phyloP scores from a whole-genome alignment of 176 grass and related monocot genomes.

The Oropetium thomaeum region DNA sequence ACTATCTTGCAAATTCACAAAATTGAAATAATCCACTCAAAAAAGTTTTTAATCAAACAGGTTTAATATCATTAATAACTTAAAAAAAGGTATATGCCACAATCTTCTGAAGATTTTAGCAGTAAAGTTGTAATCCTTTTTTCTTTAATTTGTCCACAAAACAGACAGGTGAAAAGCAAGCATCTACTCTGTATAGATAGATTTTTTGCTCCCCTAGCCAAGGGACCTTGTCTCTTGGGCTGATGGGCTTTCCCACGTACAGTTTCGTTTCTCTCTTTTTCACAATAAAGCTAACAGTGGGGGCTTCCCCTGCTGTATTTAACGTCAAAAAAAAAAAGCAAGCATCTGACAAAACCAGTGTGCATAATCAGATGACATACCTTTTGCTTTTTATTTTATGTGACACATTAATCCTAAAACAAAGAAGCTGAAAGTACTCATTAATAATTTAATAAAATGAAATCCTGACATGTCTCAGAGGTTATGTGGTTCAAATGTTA shows the following conservation, averaged over 20 bases:
- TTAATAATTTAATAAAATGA: neutral
- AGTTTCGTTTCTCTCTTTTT: no score
- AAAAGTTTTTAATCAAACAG: slow-evolving; percentile 4
- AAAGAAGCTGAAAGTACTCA: neutral
- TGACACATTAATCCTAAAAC: neutral
- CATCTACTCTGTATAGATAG: no score
- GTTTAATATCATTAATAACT: neutral
- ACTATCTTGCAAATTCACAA: neutral
- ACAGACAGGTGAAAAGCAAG: neutral
- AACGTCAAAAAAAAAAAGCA: no score
- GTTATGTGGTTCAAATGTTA: neutral
- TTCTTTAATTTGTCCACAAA: neutral
- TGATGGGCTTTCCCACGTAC: no score
- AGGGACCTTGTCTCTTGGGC: no score
- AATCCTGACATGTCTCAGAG: neutral
- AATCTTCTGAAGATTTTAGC: neutral
- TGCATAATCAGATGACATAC: slow-evolving; percentile 5
- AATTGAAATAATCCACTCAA: slow-evolving; percentile 8
- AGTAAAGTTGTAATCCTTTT: neutral
- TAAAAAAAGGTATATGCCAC: neutral
- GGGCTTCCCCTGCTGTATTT: no score
- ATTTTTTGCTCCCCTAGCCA: no score
- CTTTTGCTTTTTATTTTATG: neutral
- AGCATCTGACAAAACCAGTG: neutral
- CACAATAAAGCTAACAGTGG: no score